phyloP scores from a whole-genome alignment of 495 filamentous ascomycete genomes.

The Aspergillus wentii region DNA sequence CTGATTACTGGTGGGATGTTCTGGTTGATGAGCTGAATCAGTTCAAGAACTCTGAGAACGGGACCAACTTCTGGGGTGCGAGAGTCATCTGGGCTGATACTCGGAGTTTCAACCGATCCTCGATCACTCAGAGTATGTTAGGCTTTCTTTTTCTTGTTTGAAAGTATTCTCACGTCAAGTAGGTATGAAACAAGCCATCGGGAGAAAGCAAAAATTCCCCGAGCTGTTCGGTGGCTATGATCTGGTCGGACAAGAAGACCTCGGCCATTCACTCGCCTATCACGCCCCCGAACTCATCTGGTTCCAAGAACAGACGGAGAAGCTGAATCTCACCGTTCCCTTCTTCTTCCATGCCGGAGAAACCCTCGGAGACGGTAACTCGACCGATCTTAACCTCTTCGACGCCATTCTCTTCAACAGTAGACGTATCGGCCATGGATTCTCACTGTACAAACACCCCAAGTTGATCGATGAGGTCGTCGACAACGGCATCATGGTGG shows the following conservation, averaged over 20 bases:
- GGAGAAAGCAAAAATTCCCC: conserved; percentile 10
- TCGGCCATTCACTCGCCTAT: conserved; percentile 13
- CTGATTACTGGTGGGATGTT: conserved; percentile 10
- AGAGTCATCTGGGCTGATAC: conserved; percentile 13
- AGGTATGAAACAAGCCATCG: conserved; percentile 12
- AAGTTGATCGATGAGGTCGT: conserved; percentile 11
- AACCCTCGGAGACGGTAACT: conserved; percentile 17
- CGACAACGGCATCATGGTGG: conserved; percentile 12
- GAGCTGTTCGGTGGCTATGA: conserved; percentile 17
- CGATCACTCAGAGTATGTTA: conserved; percentile 2
- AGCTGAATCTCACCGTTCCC: conserved; percentile 11
- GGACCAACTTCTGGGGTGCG: conserved; percentile 12
- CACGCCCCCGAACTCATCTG: conserved; percentile 14
- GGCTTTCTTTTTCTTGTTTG: background rate
- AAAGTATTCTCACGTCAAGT: background rate
- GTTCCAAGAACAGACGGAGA: conserved; percentile 13
- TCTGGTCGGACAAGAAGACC: conserved; percentile 16
- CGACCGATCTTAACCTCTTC: conserved; percentile 16
- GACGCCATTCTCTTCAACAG: conserved; percentile 16
- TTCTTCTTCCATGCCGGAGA: conserved; percentile 22
- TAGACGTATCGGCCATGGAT: conserved; percentile 19
- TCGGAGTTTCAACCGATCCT: conserved; percentile 3
- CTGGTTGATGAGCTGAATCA: conserved; percentile 10
- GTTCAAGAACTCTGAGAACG: conserved; percentile 7
- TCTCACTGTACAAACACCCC: conserved; percentile 18